Base-by-base conservation (phyloP, 768 basidiomycete species). In the Trametes elegans region DNA sequence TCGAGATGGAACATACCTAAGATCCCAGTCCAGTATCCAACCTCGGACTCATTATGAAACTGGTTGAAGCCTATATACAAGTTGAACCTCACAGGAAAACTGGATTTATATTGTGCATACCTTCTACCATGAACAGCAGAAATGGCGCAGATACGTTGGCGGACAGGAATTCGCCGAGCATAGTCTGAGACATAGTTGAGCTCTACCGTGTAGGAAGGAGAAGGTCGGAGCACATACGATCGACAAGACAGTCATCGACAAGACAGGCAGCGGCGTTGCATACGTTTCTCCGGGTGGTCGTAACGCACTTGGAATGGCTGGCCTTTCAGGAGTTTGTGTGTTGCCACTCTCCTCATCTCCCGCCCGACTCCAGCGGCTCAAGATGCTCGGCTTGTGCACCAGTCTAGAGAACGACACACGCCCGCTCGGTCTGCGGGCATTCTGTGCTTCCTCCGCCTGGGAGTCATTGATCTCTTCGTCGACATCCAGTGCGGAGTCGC, bases 61-160 rank as follows among this genome's bases (percentile, higher is more conserved):
- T 81, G 84, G 43, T 80, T 81, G 65, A 88, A 88, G 3, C 84
- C 87, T 88, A 57, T 14, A 43, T 2, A 26, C 26, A 35, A 42
- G 27, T n/a, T 10, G 19, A 27, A 40, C 31, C 7, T 9, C 9
- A 9, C 24, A 27, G 29, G 21, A 14, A 26, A 2, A 23, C 31
- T 32, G 32, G n/a, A 10, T 16, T 18, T 47, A 11, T 5, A 23
- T 23, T 4, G 14, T 18, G 44, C 73, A 44, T 58, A 79, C 91
- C 85, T 80, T 88, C 89, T 50, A 97, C 92, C 94, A 98, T 98
- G 75, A 93, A 94, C 39, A 98, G 74, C 50, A 98, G 71, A 68
- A 96, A 97, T 7, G 94, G 95, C 28, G 86, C 91, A 23, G 88
- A 91, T 41, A 93, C 90, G 68, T 96, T 96, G 19, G 97, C 95